Base-by-base conservation (phyloP, 495 filamentous ascomycete species). In the Trypethelium eluteriae region DNA sequence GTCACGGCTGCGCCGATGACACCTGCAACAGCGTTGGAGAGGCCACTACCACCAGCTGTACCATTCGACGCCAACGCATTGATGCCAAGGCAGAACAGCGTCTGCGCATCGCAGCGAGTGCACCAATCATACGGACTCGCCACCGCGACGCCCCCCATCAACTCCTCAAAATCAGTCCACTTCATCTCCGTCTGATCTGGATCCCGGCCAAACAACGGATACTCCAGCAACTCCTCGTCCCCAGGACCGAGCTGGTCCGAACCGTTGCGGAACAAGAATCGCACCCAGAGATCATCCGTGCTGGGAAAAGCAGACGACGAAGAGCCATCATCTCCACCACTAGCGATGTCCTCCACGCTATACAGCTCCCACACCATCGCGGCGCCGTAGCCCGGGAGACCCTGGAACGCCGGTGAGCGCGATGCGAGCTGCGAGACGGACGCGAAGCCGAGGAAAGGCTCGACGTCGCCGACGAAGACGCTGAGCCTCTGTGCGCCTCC, bases 211-310 rank as follows among this genome's bases (percentile, higher is more conserved):
- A 96, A 93, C 14, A 96, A 79, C 0, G 89, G 84, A 74, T 85
- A 92, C 7, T 80, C 68, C 3, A 71, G 73, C 25, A 86, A 80
- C 5, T 77, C 72, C n/a, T 71, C 72, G 12, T 72, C 71, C 18
- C 78, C 74, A 16, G 82, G 80, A 34, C 85, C 85, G 14, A 14
- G 36, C 2, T 64, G 63, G 2, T 69, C 73, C 9, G 71, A 67
- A 62, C 88, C 89, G 73, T 96, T 96, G 66, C 84, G 83, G 76
- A 92, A 85, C 32, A 87, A 79, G 78, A 93, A 92, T 47, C 90
- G 86, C n/a, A 96, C 86, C 69, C 78, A 85, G 62, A 94, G 81
- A 47, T 89, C 80, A 35, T 82, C 76, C 14, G 75, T 65, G 49
- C 70, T 71, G 0, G 88, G 88, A 64, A 83, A 89, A 34, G 25